Percentiles rank a stretch among this genome's conserved stretches.
phyloP scores from a whole-genome alignment of 1,139 yeast genomes.

The Lodderomyces beijingensis region DNA sequence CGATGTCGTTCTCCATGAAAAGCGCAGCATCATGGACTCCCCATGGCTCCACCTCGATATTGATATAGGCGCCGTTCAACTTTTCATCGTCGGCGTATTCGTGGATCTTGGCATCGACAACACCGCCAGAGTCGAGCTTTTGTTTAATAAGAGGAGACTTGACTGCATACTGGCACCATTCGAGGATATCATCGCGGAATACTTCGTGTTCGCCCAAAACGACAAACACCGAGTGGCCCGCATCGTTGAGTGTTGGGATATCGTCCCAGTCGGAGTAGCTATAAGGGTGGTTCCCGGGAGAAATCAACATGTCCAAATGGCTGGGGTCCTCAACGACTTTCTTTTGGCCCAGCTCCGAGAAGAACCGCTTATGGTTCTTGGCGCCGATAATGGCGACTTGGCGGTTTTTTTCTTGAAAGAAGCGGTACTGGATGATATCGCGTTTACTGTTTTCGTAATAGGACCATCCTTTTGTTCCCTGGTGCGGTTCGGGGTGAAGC shows the following conservation, averaged over 20 bases:
- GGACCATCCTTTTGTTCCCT: slow-evolving; percentile 24
- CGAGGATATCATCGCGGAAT: slow-evolving; percentile 38
- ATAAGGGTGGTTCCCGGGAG: slow-evolving; percentile 17
- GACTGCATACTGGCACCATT: slow-evolving; percentile 33
- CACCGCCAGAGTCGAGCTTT: slow-evolving; percentile 25
- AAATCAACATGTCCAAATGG: slow-evolving; percentile 10
- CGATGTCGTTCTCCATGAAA: slow-evolving; percentile 26
- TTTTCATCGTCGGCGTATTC: slow-evolving; percentile 11
- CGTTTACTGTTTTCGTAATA: slow-evolving; percentile 27
- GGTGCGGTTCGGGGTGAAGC: slow-evolving; percentile 10
- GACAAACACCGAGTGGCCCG: slow-evolving; percentile 25
- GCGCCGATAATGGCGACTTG: slow-evolving; percentile 4
- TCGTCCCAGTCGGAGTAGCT: slow-evolving; percentile 27
- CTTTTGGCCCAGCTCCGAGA: not conserved
- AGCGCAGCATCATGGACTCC: slow-evolving; percentile 39
- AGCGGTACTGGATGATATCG: slow-evolving; percentile 26
- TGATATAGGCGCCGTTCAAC: slow-evolving; percentile 15
- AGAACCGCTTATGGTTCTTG: slow-evolving; percentile 4
- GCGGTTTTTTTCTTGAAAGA: slow-evolving; percentile 5
- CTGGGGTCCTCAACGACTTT: too few relatives aligned
- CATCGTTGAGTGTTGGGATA: slow-evolving; percentile 28
- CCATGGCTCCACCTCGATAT: slow-evolving; percentile 36
- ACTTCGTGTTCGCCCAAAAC: slow-evolving; percentile 41
- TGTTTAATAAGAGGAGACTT: slow-evolving; percentile 21
- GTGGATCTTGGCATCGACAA: slow-evolving; percentile 16